Percentiles rank a stretch among this genome's conserved stretches.
These are phyloP conservation scores for Powellomyces hirtus DNA, from an alignment of 192 early-diverging fungal species.

Conservation along the genomic window DNA sequence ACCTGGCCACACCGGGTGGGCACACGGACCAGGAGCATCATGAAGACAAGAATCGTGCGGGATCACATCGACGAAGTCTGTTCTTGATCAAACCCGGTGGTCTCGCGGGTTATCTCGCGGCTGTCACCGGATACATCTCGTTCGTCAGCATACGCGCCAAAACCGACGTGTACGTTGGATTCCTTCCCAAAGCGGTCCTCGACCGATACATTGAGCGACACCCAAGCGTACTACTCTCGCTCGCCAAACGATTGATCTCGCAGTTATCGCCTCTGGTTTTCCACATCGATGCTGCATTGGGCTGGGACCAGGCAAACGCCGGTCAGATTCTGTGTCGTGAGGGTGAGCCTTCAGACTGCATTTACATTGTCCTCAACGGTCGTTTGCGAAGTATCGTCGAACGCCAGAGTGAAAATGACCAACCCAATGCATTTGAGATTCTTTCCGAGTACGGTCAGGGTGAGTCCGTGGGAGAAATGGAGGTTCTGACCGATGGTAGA, in stretches of 20 bases:
- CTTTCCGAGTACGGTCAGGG: constrained; percentile 91
- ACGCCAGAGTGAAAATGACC: constrained; percentile 19
- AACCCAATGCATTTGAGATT: constrained; percentile 59
- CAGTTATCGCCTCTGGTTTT: constrained; percentile 77
- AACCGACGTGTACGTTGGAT: constrained; percentile 82
- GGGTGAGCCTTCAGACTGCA: constrained; percentile 81
- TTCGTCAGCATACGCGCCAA: constrained; percentile 81
- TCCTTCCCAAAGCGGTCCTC: constrained; percentile 75
- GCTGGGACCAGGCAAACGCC: constrained; percentile 93
- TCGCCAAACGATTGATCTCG: constrained; percentile 83
- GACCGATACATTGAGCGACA: constrained; percentile 84
- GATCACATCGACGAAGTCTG: constrained; percentile 38
- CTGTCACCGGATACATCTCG: constrained; percentile 84
- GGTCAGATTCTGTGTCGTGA: constrained; percentile 90
- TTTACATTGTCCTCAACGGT: constrained; percentile 91
- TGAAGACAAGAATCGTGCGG: not conserved
- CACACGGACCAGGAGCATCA: not conserved
- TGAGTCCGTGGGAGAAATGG: constrained; percentile 93
- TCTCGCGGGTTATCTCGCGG: constrained; percentile 88
- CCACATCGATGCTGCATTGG: constrained; percentile 61
- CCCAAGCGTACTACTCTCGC: constrained; percentile 77
- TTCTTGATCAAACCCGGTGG: constrained; percentile 84
- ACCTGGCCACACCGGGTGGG: not conserved
- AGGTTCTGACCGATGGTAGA: constrained; percentile 74
- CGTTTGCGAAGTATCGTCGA: constrained; percentile 86